phyloP scores from a whole-genome alignment of 2,329 filamentous ascomycete genomes.

The Arthrobotrys sinensis region DNA sequence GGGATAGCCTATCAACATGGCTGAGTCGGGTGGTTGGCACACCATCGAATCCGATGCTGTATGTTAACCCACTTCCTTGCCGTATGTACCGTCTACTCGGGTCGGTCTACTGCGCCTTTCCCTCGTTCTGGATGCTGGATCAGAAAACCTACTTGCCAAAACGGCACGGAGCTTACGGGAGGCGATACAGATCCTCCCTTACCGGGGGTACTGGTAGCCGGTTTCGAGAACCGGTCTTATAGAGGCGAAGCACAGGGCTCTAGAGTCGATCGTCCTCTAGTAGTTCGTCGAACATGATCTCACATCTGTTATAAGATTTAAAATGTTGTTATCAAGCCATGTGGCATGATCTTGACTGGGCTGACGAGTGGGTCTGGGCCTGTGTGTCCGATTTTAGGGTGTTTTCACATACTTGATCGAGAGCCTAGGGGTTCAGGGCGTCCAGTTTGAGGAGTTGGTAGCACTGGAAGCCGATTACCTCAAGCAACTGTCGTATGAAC shows the following conservation, averaged over 20 bases:
- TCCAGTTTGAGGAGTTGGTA: constrained; percentile 97
- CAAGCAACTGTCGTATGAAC: constrained; percentile 72
- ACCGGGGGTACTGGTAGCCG: constrained; percentile 6
- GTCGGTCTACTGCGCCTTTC: constrained; percentile 47
- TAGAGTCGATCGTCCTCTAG: constrained; percentile 12
- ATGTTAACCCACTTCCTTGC: constrained; percentile 41
- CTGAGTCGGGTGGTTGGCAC: constrained; percentile 86
- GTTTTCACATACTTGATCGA: constrained; percentile 98
- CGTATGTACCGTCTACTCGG: constrained; percentile 34
- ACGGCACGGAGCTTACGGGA: constrained; percentile 48
- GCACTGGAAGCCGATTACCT: constrained; percentile 85
- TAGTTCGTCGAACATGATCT: constrained; percentile 32
- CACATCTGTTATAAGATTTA: constrained; percentile 33
- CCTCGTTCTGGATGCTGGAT: constrained; percentile 22
- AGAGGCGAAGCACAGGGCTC: constrained; percentile 41
- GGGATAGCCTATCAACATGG: constrained; percentile 45
- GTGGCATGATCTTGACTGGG: constrained; percentile 18
- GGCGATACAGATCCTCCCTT: constrained; percentile 25
- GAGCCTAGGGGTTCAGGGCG: constrained; percentile 88
- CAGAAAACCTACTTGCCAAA: constrained; percentile 28
- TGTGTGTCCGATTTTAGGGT: constrained; percentile 72
- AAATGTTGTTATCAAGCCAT: constrained; percentile 29
- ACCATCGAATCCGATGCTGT: constrained; percentile 94
- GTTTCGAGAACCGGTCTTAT: constrained; percentile 13
- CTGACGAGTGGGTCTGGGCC: constrained; percentile 38